Conservation (phyloP, 1,284 basidiomycete species). For the Melanopsichium pennsylvanicum region DNA sequence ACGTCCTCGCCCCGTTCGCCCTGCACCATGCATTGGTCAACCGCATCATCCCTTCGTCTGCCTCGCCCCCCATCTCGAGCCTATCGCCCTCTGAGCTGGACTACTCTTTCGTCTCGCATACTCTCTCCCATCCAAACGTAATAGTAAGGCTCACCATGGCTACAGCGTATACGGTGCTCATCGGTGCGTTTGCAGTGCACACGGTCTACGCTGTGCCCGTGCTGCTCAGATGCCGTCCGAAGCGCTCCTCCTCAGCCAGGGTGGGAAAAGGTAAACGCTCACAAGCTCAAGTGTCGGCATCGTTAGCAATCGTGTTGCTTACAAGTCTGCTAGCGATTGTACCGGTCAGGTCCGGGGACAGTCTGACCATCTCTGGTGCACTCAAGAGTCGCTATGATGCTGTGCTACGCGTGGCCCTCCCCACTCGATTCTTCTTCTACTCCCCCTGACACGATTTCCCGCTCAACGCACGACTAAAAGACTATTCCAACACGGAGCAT, state of each 20-base stretch:
- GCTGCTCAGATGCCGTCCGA: constrained; percentile 2
- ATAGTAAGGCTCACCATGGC: constrained; percentile 4
- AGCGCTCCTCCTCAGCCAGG: background rate
- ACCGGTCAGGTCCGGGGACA: background rate
- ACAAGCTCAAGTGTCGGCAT: background rate
- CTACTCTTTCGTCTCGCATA: constrained; percentile 50
- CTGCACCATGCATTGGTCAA: constrained; percentile 48
- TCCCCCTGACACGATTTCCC: background rate
- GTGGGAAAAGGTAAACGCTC: background rate
- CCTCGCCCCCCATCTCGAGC: constrained; percentile 22
- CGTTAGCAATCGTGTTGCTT: constrained; percentile 8
- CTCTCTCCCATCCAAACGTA: constrained; percentile 17
- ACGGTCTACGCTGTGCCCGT: constrained; percentile 10
- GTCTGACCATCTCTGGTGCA: constrained; percentile 14
- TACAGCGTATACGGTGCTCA: constrained; percentile 19
- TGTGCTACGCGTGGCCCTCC: constrained; percentile 12
- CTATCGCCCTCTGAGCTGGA: constrained; percentile 58
- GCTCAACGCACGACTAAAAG: too few species aligned
- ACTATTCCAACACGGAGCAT: too few species aligned
- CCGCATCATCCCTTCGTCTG: constrained; percentile 42
- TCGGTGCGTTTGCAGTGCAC: constrained; percentile 35
- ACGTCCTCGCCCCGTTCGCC: constrained; percentile 38
- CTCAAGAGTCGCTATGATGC: constrained; percentile 35
- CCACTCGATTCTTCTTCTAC: constrained; percentile 16
- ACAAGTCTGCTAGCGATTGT: constrained; percentile 24